phyloP scores from a whole-genome alignment of 2,329 filamentous ascomycete genomes.

The Beauveria scarabaeidicola region DNA sequence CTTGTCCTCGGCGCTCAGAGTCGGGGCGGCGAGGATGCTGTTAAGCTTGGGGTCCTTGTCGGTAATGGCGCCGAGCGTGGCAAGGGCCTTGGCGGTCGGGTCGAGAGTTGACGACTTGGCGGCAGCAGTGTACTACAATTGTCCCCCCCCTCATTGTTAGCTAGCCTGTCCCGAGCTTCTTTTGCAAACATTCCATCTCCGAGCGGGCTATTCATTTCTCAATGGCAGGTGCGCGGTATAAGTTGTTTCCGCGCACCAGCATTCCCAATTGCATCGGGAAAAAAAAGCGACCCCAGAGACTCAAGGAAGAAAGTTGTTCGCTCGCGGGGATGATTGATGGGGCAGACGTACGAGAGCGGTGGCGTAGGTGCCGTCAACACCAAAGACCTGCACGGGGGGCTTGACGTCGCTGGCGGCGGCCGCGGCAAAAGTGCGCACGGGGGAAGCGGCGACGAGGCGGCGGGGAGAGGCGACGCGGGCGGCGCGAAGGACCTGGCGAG shows the following conservation, averaged over 20 bases:
- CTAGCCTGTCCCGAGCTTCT: neutral
- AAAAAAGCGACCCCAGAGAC: neutral
- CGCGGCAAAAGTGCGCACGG: constrained; percentile 73
- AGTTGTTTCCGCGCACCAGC: neutral
- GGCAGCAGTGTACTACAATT: constrained; percentile 82
- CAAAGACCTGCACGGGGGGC: constrained; percentile 86
- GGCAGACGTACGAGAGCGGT: constrained; percentile 77
- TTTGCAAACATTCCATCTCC: neutral
- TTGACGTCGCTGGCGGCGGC: constrained; percentile 59
- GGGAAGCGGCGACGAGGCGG: constrained; percentile 41
- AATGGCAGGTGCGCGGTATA: neutral
- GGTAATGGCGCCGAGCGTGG: constrained; percentile 61
- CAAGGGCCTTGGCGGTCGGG: constrained; percentile 70
- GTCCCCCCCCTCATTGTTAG: constrained; percentile 19
- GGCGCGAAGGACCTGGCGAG: constrained; percentile 51
- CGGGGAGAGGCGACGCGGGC: constrained; percentile 52
- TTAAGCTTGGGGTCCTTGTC: constrained; percentile 76
- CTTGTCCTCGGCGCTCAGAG: constrained; percentile 74
- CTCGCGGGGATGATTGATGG: neutral
- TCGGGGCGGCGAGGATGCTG: constrained; percentile 69
- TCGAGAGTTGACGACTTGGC: constrained; percentile 83
- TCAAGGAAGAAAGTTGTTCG: neutral
- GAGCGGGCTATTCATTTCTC: neutral
- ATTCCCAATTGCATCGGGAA: neutral
- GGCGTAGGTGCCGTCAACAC: constrained; percentile 96